Conservation (phyloP, 257 asterid species). For the Solanum phureja region DNA sequence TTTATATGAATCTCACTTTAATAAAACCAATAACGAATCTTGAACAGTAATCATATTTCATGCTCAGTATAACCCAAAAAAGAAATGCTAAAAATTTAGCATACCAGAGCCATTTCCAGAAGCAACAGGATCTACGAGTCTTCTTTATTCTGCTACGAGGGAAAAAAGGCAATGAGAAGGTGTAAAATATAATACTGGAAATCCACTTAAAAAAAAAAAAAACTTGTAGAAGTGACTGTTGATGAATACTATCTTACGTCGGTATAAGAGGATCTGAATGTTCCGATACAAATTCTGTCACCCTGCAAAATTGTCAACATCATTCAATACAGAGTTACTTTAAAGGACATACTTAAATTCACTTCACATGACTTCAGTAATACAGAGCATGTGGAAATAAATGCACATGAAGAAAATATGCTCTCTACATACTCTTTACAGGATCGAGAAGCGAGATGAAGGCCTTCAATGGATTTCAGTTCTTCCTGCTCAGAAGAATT, state of each 20-base stretch:
- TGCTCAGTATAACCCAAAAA: neutral
- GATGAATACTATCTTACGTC: constrained; percentile 32
- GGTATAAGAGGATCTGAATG: constrained; percentile 70
- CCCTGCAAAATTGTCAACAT: constrained; percentile 32
- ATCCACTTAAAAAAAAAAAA: neutral
- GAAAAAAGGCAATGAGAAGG: neutral
- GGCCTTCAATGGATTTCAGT: constrained; percentile 51
- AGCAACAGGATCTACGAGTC: constrained; percentile 31
- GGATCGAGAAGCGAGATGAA: constrained; percentile 55
- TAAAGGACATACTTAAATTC: neutral
- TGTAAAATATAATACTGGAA: neutral
- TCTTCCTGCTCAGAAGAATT: constrained; percentile 52
- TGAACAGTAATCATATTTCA: neutral
- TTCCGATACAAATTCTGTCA: constrained; percentile 42
- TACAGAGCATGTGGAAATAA: neutral
- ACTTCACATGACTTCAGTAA: neutral
- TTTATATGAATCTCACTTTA: neutral
- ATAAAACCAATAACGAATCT: neutral
- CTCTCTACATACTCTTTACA: constrained; percentile 66
- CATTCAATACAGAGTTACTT: neutral
- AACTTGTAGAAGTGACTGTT: neutral
- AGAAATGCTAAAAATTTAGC: neutral
- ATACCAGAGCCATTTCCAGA: constrained; percentile 84
- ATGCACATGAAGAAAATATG: neutral
- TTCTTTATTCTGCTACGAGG: constrained; percentile 36